These are phyloP conservation scores for Lyophyllum shimeji DNA, from an alignment of 768 basidiomycete genomes.

Conservation along the genomic window DNA sequence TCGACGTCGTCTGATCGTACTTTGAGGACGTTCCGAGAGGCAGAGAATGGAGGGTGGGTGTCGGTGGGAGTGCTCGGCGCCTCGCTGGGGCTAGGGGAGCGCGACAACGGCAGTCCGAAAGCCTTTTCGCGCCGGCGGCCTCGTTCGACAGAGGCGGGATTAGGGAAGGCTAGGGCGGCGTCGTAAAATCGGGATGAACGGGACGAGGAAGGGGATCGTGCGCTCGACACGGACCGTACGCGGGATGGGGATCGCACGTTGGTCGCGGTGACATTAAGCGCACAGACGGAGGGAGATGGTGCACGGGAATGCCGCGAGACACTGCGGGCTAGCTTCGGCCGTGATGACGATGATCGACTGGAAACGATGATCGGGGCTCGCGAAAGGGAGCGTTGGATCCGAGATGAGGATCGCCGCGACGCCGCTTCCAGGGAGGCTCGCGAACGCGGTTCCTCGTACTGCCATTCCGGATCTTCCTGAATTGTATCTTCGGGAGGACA, in stretches of 20 bases:
- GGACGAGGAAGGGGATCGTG: constrained; percentile 25
- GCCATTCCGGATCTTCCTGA: constrained; percentile 21
- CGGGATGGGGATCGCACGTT: constrained; percentile 11
- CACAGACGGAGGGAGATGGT: constrained; percentile 21
- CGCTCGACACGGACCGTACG: constrained; percentile 9
- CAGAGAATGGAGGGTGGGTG: constrained; percentile 16
- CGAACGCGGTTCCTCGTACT: constrained; percentile 25
- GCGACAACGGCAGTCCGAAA: constrained; percentile 10
- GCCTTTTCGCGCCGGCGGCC: constrained; percentile 30
- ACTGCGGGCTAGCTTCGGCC: constrained; percentile 38
- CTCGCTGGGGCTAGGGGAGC: constrained; percentile 29
- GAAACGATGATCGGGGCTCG: constrained; percentile 40
- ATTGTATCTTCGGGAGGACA: constrained; percentile 17
- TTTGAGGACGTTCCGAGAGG: constrained; percentile 10
- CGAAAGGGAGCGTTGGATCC: constrained; percentile 47
- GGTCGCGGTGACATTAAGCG: constrained; percentile 5
- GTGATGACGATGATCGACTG: constrained; percentile 36
- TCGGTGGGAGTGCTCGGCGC: constrained; percentile 47
- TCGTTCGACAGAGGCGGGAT: constrained; percentile 30
- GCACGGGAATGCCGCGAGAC: constrained; percentile 36
- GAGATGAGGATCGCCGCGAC: constrained; percentile 39
- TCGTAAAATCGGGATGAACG: constrained; percentile 24
- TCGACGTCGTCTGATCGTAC: constrained; percentile 20
- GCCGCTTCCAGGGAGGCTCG: constrained; percentile 34
- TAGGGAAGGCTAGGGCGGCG: constrained; percentile 20